These are phyloP conservation scores for Nemania abortiva DNA, from an alignment of 2,329 filamentous ascomycete genomes.

Conservation along the genomic window DNA sequence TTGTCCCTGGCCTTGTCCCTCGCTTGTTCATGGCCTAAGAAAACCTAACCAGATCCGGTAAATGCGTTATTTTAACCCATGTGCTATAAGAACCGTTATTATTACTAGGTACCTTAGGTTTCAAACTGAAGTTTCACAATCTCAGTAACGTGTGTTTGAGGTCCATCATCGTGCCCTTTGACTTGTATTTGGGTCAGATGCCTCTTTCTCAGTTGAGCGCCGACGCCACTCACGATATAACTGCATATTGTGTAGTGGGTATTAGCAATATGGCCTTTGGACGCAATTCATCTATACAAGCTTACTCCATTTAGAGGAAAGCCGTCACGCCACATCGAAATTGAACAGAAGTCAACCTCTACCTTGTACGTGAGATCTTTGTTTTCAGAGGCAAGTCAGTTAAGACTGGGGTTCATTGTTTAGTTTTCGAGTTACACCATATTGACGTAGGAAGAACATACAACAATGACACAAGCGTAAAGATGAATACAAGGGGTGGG, in stretches of 20 bases:
- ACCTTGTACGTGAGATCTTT: neutral
- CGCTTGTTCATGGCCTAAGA: neutral
- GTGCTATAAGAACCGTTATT: neutral
- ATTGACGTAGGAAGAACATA: neutral
- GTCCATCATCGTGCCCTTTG: neutral
- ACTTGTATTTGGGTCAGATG: neutral
- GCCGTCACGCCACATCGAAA: neutral
- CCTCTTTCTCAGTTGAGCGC: too few relatives aligned
- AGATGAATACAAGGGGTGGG: neutral
- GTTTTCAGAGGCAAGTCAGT: neutral
- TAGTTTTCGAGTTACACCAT: neutral
- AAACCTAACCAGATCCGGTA: constrained; percentile 14
- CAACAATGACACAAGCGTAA: neutral
- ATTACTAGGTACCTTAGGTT: neutral
- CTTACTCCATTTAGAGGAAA: neutral
- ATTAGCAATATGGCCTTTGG: neutral
- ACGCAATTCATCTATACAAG: neutral
- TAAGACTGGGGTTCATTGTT: neutral
- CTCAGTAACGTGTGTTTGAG: neutral
- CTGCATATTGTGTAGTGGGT: too few relatives aligned
- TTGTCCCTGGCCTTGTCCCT: too few relatives aligned
- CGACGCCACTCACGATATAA: too few relatives aligned
- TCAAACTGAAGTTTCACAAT: neutral
- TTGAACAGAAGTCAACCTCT: neutral
- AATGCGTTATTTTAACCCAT: neutral